phyloP scores from a whole-genome alignment of 2,329 filamentous ascomycete genomes.

The Karstenula rhodostoma region DNA sequence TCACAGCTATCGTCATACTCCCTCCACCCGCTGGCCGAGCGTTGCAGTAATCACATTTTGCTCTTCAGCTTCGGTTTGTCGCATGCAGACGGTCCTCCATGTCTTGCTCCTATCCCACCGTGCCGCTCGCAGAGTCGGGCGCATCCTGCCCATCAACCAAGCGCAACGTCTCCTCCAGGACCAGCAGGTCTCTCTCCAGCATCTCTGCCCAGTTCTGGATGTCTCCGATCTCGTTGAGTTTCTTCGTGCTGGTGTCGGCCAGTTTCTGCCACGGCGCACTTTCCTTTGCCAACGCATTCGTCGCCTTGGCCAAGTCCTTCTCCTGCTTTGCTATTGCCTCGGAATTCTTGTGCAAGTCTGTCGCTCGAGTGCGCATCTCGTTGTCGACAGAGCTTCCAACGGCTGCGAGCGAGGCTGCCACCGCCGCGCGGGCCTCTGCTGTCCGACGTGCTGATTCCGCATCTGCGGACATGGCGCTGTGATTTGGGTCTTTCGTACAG shows the following conservation, averaged over 20 bases:
- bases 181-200: slow-evolving; percentile 61
- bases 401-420: slow-evolving; percentile 58
- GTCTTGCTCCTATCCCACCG: slow-evolving; percentile 10
- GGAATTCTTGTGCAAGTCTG: slow-evolving; percentile 74
- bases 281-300: slow-evolving; percentile 68
- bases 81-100: no score
- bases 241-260: slow-evolving; percentile 67
- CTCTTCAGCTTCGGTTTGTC: background rate
- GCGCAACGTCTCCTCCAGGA: slow-evolving; percentile 52
- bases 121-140: slow-evolving; percentile 43
- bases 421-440: slow-evolving; percentile 60
- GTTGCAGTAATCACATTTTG: background rate
- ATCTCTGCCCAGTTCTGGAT: slow-evolving; percentile 90
- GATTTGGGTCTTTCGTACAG: slow-evolving; percentile 3
- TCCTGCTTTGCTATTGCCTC: slow-evolving; percentile 72
- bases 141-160: slow-evolving; percentile 43
- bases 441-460: slow-evolving; percentile 46
- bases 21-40: no score
- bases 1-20: no score
- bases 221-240: slow-evolving; percentile 80
- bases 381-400: slow-evolving; percentile 75
- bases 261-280: slow-evolving; percentile 71
- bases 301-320: slow-evolving; percentile 68
- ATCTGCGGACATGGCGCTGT: slow-evolving; percentile 37
- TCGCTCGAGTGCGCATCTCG: slow-evolving; percentile 72